phyloP scores from a whole-genome alignment of 495 filamentous ascomycete species.

The Penicillium egyptiacum region DNA sequence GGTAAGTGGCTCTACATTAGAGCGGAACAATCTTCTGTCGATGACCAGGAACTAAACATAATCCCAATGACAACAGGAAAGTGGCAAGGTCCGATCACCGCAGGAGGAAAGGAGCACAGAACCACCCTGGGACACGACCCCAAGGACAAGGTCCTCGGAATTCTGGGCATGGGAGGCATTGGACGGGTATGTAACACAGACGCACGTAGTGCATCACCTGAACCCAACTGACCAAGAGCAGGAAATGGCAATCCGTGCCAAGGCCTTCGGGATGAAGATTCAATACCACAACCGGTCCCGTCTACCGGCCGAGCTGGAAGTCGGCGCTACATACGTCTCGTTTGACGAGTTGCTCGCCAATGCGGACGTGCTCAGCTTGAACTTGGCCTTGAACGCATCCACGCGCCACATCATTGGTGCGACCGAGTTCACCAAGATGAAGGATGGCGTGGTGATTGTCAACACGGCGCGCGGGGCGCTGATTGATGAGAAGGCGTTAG shows the following conservation, averaged over 20 bases:
- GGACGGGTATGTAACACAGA: conserved; percentile 45
- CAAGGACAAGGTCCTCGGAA: conserved; percentile 68
- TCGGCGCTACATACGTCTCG: conserved; percentile 65
- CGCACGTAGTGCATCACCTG: neutral
- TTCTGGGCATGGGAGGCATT: conserved; percentile 87
- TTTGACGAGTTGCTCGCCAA: conserved; percentile 66
- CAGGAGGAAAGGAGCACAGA: conserved; percentile 6
- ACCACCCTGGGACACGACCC: conserved; percentile 65
- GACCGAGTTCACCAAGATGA: conserved; percentile 67
- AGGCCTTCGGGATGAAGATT: conserved; percentile 68
- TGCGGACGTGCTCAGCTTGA: conserved; percentile 76
- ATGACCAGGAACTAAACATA: neutral
- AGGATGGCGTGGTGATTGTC: conserved; percentile 73
- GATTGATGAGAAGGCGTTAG: conserved; percentile 75
- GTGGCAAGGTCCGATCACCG: conserved; percentile 45
- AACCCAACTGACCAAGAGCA: conserved; percentile 18
- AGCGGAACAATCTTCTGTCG: neutral
- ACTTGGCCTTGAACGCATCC: conserved; percentile 64
- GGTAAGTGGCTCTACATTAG: conserved; percentile 40
- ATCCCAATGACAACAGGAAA: conserved; percentile 32
- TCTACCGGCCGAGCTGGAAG: conserved; percentile 50
- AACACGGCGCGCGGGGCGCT: conserved; percentile 81
- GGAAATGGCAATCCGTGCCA: conserved; percentile 69
- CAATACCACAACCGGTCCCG: conserved; percentile 69
- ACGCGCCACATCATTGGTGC: conserved; percentile 71